Evolutionary conservation across 2,329 filamentous ascomycete species (phyloP), one percentile per base, ranked within the genome.

Genomic region (Epichloe gansuensis): DNA sequence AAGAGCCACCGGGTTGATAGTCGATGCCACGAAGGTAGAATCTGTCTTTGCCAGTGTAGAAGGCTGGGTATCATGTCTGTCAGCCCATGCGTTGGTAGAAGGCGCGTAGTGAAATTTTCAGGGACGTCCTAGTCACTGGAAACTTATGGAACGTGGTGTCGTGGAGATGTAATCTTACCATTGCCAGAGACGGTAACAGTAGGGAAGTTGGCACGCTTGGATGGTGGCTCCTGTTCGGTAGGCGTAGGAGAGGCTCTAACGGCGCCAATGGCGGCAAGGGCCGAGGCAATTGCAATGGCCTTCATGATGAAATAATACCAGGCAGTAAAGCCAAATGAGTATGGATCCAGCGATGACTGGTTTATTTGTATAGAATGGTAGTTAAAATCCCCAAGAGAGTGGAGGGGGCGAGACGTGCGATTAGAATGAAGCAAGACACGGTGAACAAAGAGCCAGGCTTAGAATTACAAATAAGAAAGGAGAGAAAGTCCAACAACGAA

Each of bases 11-110:
- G n/a, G 78, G 78, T 64, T 81, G 78, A 67, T 81, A 82, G 67
- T 80, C 78, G 47, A 81, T 74, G 56, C 78, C 78, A 31, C 78
- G 76, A 53, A 82, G 61, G 59, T 79, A 81, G 70, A 81, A 82
- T 54, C 78, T 75, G 7, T 70, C 63, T 52, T 69, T 67, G 56
- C 70, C 74, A 42, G 71, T 59, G 68, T 71, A 81, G 71, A 81
- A 81, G 49, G 78, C 78, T 80, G 52, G 3, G 11, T 13, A 27
- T 17, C 27, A 39, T 12, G 47, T 44, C 35, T 55, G 45, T 49
- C 50, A 52, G 31, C 41, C 27, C 15, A 35, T n/a, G 41, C 15
- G 21, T 23, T 15, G 38, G 39, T 12, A 11, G 25, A 41, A 43
- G 41, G 13, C 17, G 27, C 21, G 27, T 1, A 13, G 13, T n/a